Evolutionary conservation across 2,329 filamentous ascomycete species (phyloP).

Genomic region (Esteya vermicola): DNA sequence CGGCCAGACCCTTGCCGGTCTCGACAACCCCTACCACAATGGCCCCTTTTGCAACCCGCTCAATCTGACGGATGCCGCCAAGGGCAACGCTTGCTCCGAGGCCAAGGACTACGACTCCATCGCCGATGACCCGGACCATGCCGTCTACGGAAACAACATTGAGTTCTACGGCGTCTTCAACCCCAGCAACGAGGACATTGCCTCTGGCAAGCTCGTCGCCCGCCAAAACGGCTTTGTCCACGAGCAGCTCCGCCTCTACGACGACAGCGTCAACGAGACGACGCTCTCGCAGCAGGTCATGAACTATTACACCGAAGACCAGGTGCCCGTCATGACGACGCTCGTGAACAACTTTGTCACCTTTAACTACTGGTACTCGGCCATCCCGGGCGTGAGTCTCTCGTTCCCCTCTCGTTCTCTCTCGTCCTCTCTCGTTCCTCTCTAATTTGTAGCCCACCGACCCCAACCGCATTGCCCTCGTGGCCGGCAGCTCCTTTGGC

Average conservation of each 20-base stretch:
- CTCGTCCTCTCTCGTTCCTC: neutral
- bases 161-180: slow-evolving; percentile 26
- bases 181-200: slow-evolving; percentile 19
- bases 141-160: slow-evolving; percentile 26
- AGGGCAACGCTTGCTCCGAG: slow-evolving; percentile 15
- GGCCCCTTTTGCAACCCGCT: slow-evolving; percentile 26
- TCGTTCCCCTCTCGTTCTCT: neutral
- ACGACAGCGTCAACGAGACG: slow-evolving; percentile 16
- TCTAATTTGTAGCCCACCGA: slow-evolving; percentile 20
- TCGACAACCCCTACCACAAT: slow-evolving; percentile 26
- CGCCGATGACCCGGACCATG: slow-evolving; percentile 25
- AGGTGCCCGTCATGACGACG: slow-evolving; percentile 24
- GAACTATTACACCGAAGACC: slow-evolving; percentile 27
- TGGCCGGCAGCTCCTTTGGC: slow-evolving; percentile 16
- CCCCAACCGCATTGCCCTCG: slow-evolving; percentile 23
- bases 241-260: slow-evolving; percentile 23
- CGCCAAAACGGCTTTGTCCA: slow-evolving; percentile 22
- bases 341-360: slow-evolving; percentile 26
- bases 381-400: slow-evolving; percentile 23
- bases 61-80: slow-evolving; percentile 15
- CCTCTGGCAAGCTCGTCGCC: slow-evolving; percentile 7
- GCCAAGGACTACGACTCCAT: slow-evolving; percentile 25
- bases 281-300: slow-evolving; percentile 22
- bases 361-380: slow-evolving; percentile 30
- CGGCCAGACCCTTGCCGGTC: slow-evolving; percentile 21